phyloP scores from a whole-genome alignment of 2,329 filamentous ascomycete genomes.

The Claviceps arundinis region DNA sequence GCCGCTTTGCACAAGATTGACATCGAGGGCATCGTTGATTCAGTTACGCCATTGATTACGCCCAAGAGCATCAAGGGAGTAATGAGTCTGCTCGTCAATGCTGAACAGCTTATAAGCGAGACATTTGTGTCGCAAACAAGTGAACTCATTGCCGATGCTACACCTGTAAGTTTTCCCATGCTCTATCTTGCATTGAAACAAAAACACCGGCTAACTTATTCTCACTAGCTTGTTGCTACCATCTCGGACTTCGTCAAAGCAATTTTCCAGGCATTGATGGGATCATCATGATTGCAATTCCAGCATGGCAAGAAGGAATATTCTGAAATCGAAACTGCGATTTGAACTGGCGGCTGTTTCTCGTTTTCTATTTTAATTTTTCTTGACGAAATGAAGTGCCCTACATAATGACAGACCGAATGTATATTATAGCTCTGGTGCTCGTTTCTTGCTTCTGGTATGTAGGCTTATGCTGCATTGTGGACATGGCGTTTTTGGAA shows the following conservation, averaged over 20 bases:
- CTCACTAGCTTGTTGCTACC: constrained; percentile 18
- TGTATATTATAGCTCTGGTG: no score
- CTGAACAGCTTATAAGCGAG: constrained; percentile 22
- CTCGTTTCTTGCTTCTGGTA: no score
- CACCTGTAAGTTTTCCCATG: constrained; percentile 20
- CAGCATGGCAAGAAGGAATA: background rate
- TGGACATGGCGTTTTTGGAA: no score
- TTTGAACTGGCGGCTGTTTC: background rate
- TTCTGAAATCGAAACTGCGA: background rate
- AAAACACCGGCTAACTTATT: background rate
- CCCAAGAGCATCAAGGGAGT: constrained; percentile 24
- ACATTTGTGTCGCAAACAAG: constrained; percentile 28
- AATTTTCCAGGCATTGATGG: constrained; percentile 17
- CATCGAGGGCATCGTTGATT: constrained; percentile 21
- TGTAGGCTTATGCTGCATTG: no score
- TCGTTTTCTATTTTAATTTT: no score
- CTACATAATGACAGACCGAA: no score
- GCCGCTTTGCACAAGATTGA: constrained; percentile 25
- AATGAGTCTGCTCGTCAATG: constrained; percentile 24
- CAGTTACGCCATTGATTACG: constrained; percentile 26
- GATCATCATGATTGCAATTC: background rate
- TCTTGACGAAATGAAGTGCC: no score
- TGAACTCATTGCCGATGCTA: constrained; percentile 29
- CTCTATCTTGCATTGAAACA: background rate
- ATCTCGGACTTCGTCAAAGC: constrained; percentile 20